Conservation (phyloP, 495 filamentous ascomycete genomes). For the Penicillium soppii region DNA sequence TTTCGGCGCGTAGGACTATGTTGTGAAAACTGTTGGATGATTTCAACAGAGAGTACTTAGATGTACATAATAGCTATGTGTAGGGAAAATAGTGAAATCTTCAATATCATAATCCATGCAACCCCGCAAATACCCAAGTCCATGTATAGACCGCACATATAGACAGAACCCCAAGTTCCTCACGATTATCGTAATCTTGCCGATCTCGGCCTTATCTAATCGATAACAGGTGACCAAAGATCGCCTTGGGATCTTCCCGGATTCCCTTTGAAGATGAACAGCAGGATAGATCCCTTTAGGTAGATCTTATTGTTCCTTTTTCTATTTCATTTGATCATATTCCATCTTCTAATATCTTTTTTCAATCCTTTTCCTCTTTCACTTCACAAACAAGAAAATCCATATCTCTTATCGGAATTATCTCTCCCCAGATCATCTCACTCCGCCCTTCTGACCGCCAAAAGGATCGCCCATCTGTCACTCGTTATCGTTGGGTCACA, state of each 20-base stretch:
- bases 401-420: not conserved
- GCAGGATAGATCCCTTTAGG: not conserved
- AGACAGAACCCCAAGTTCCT: not conserved
- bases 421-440: constrained; percentile 7
- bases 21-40: not conserved
- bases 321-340: not conserved
- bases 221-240: constrained; percentile 19
- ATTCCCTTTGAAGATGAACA: too few species aligned
- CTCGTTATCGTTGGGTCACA: constrained; percentile 43
- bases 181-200: constrained; percentile 3
- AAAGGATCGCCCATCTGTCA: constrained; percentile 30
- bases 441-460: constrained; percentile 42
- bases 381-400: not conserved
- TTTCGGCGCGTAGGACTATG: not conserved
- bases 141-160: too few species aligned
- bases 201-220: constrained; percentile 28
- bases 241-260: too few species aligned
- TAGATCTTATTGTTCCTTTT: not conserved
- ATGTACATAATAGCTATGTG: too few species aligned
- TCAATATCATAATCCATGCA: not conserved
- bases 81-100: too few species aligned
- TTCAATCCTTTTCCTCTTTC: not conserved
- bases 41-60: not conserved
- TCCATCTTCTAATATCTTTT: not conserved
- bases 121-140: not conserved